These are phyloP conservation scores for Naganishia liquefaciens DNA, from an alignment of 1,284 basidiomycete species.

Conservation along the genomic window DNA sequence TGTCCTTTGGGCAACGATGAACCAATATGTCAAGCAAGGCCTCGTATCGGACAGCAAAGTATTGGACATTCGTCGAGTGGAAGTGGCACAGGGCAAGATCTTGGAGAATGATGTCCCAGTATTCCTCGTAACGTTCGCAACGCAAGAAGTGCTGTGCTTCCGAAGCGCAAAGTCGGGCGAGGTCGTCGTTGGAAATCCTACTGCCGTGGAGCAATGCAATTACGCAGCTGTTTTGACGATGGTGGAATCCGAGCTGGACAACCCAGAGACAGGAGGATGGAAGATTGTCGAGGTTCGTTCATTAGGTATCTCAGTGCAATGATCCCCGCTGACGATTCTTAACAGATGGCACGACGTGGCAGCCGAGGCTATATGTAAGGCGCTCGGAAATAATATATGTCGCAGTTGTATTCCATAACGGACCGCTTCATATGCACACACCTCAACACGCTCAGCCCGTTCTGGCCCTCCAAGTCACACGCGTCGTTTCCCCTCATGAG, in stretches of 20 bases:
- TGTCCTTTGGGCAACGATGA: constrained; percentile 95
- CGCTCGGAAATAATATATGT: background rate
- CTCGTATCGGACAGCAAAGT: constrained; percentile 87
- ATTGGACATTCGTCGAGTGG: constrained; percentile 90
- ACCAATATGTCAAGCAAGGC: constrained; percentile 86
- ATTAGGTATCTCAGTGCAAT: no score
- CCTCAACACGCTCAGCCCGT: background rate
- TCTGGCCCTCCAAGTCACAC: no score
- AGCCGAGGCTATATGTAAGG: constrained; percentile 25
- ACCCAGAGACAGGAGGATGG: constrained; percentile 96
- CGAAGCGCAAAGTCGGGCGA: constrained; percentile 83
- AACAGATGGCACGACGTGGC: constrained; percentile 25
- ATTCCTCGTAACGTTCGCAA: constrained; percentile 89
- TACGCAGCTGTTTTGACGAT: constrained; percentile 92
- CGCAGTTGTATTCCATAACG: constrained; percentile 20
- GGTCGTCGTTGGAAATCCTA: constrained; percentile 79
- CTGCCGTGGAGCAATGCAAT: constrained; percentile 86
- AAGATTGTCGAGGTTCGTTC: constrained; percentile 86
- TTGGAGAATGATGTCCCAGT: constrained; percentile 87
- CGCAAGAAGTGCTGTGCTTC: constrained; percentile 92
- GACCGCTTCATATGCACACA: constrained; percentile 18
- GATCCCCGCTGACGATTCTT: background rate
- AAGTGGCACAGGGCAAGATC: constrained; percentile 74
- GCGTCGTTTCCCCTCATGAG: background rate
- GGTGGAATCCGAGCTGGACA: constrained; percentile 77